These are phyloP conservation scores for Fraxinus sp. DNA, from an alignment of 305 asterid genomes.

Conservation along the genomic window DNA sequence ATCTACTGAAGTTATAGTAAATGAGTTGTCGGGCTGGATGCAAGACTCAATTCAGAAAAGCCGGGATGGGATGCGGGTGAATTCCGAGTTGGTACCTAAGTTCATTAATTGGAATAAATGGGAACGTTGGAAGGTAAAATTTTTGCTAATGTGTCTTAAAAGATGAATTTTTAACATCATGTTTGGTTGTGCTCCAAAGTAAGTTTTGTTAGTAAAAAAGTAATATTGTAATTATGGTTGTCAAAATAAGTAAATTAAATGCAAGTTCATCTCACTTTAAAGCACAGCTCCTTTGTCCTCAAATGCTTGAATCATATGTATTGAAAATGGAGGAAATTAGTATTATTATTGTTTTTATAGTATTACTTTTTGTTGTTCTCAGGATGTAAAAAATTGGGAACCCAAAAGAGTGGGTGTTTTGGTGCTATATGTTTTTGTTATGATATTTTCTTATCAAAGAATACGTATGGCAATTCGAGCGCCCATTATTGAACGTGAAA, in stretches of 20 bases:
- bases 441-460: constrained; percentile 58
- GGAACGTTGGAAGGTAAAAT: constrained; percentile 85
- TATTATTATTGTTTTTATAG: not conserved
- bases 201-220: not conserved
- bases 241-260: not conserved
- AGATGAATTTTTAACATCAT: not conserved
- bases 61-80: constrained; percentile 38
- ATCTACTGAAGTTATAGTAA: constrained; percentile 34
- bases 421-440: constrained; percentile 52
- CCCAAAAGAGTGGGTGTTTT: constrained; percentile 69
- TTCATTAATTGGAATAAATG: constrained; percentile 76
- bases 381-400: constrained; percentile 89
- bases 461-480: constrained; percentile 66
- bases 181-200: not conserved
- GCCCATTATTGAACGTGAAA: constrained; percentile 69
- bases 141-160: not conserved
- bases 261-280: not conserved
- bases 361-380: constrained; percentile 26
- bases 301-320: not conserved
- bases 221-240: not conserved
- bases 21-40: constrained; percentile 40
- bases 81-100: constrained; percentile 56
- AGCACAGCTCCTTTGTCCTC: not conserved
- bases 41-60: constrained; percentile 37
- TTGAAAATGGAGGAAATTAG: not conserved